Evolutionary conservation across 331 rosid species (phyloP).

Genomic region (Quercus lobata): DNA sequence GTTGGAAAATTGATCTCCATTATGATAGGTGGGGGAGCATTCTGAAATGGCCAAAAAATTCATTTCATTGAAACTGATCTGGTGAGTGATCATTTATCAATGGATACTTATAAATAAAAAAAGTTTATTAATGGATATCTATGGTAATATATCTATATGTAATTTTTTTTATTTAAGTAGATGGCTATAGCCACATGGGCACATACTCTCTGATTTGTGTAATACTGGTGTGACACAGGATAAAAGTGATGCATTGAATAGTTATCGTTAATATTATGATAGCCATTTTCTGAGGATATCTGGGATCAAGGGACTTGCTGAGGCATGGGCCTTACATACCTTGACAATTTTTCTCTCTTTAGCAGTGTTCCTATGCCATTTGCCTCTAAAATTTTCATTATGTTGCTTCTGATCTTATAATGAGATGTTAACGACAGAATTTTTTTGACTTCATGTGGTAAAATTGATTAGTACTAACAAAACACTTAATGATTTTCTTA

Average conservation of each 20-base stretch:
- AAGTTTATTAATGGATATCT: too few species aligned
- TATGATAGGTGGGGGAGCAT: constrained; percentile 86
- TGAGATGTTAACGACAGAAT: background rate
- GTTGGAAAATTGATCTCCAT: constrained; percentile 20
- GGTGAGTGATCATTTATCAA: constrained; percentile 31
- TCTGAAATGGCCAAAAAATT: constrained; percentile 83
- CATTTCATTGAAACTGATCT: constrained; percentile 60
- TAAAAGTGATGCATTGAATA: background rate
- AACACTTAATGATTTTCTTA: background rate
- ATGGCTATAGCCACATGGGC: background rate
- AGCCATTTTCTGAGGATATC: background rate
- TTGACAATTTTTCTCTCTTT: background rate
- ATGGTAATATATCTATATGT: too few species aligned
- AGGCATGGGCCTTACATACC: background rate
- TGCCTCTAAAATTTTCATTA: background rate
- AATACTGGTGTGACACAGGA: background rate
- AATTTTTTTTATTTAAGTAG: background rate
- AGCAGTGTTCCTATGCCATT: background rate
- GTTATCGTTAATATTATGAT: background rate
- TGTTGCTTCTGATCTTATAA: background rate
- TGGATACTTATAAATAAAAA: background rate
- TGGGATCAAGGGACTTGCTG: background rate
- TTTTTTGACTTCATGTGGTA: background rate
- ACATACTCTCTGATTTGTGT: background rate
- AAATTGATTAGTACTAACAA: background rate